Conservation (phyloP, 495 filamentous ascomycete species). For the Aspergillus carlsbadensis region DNA sequence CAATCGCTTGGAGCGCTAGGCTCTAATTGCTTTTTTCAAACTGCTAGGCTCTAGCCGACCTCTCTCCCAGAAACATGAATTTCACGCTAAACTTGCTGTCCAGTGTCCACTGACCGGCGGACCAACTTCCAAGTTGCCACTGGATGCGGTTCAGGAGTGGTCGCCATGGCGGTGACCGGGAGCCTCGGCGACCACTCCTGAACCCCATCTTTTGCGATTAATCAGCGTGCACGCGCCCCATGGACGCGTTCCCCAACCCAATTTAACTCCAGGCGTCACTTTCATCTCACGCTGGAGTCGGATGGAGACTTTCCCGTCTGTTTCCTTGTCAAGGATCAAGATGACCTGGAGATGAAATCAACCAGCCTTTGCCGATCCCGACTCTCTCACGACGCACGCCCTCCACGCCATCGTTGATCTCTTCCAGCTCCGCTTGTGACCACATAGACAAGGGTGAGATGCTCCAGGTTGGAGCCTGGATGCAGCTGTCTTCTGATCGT, state of each 20-base stretch:
- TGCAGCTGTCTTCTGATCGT: conserved; percentile 10
- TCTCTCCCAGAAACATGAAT: too few species aligned
- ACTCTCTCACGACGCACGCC: neutral
- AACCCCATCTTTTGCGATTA: neutral
- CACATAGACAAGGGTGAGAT: conserved; percentile 3
- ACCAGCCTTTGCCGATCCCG: neutral
- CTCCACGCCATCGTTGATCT: neutral
- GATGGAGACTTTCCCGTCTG: neutral
- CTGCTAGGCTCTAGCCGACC: neutral
- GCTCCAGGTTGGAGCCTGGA: neutral
- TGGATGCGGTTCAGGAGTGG: too few species aligned
- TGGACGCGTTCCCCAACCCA: neutral
- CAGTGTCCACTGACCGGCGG: too few species aligned
- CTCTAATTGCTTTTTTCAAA: neutral
- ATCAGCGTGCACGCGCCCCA: conserved; percentile 2
- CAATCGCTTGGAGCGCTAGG: neutral
- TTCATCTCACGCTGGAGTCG: conserved; percentile 5
- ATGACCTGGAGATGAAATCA: neutral
- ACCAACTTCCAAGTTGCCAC: too few species aligned
- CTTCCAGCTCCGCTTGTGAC: conserved; percentile 4
- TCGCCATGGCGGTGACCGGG: conserved; percentile 1
- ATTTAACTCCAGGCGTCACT: neutral
- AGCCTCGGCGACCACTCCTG: too few species aligned
- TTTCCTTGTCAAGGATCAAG: neutral
- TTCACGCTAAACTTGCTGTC: too few species aligned